Conservation (phyloP, 1,284 basidiomycete genomes). For the Apiotrichum sp. region DNA sequence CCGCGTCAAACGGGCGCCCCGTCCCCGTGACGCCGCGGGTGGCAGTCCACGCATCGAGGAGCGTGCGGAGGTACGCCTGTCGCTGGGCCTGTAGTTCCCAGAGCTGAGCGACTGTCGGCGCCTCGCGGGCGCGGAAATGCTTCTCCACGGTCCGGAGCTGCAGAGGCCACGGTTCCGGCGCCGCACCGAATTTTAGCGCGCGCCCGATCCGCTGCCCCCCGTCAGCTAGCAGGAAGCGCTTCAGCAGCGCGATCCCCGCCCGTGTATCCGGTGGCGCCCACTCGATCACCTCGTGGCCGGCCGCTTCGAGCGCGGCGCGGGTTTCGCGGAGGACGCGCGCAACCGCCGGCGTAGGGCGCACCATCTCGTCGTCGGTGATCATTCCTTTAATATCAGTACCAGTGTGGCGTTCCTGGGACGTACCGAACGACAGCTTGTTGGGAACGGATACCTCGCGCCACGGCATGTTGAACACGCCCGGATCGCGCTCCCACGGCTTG, state of each 20-base stretch:
- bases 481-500: constrained; percentile 63
- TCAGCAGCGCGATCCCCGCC: background rate
- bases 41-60: constrained; percentile 1
- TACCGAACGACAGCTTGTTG: constrained; percentile 49
- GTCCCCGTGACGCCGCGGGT: background rate
- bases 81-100: constrained; percentile 8
- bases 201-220: constrained; percentile 3
- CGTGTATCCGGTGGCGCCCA: constrained; percentile 21
- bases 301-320: constrained; percentile 54
- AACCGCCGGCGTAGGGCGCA: constrained; percentile 63
- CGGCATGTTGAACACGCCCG: constrained; percentile 54
- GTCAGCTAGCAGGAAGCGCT: constrained; percentile 1
- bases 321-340: constrained; percentile 56
- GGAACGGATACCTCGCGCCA: constrained; percentile 59
- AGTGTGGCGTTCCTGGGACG: background rate
- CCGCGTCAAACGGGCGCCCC: constrained; percentile 5
- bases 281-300: constrained; percentile 55
- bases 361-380: constrained; percentile 51
- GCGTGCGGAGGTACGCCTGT: constrained; percentile 1
- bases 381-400: constrained; percentile 47
- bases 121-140: background rate
- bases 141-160: background rate
- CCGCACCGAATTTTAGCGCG: background rate
- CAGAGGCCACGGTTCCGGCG: constrained; percentile 13
- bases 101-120: constrained; percentile 1